Percentiles rank a stretch among this genome's conserved stretches.
phyloP scores from a whole-genome alignment of 306 rosid species.

The Herpetospermum pedunculosum region DNA sequence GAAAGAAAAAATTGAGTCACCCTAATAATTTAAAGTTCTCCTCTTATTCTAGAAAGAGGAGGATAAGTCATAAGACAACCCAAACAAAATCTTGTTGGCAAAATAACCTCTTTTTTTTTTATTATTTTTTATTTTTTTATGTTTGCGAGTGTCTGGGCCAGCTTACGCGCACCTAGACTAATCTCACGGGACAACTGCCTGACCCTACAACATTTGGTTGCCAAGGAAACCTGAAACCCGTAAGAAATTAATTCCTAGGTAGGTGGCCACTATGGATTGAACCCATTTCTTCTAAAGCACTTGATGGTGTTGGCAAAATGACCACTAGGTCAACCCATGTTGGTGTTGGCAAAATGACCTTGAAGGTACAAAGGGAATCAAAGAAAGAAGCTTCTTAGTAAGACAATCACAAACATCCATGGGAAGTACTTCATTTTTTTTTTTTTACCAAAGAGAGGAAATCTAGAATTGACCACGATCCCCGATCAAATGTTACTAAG shows the following conservation, averaged over 20 bases:
- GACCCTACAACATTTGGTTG: too few species aligned
- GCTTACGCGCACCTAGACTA: too few species aligned
- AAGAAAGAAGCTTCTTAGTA: neutral
- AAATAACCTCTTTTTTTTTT: too few species aligned
- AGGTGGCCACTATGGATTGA: too few species aligned
- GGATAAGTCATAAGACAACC: neutral
- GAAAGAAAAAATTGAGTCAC: neutral
- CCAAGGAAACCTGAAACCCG: too few species aligned
- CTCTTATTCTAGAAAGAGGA: neutral
- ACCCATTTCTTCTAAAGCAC: too few species aligned
- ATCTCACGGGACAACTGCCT: too few species aligned
- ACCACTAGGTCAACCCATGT: too few species aligned
- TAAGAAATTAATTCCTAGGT: too few species aligned
- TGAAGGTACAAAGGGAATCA: neutral
- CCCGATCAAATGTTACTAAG: neutral
- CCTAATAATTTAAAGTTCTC: neutral
- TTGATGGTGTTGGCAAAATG: too few species aligned
- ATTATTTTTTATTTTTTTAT: too few species aligned
- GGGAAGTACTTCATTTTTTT: neutral
- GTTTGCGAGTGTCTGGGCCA: too few species aligned
- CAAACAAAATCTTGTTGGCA: neutral
- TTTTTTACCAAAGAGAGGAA: neutral
- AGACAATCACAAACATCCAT: neutral
- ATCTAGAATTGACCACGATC: neutral
- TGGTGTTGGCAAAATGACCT: neutral